Percentiles rank a stretch among this genome's conserved stretches.
Evolutionary conservation across 331 rosid genomes (phyloP).

Genomic region (Phaseolus coccineus): DNA sequence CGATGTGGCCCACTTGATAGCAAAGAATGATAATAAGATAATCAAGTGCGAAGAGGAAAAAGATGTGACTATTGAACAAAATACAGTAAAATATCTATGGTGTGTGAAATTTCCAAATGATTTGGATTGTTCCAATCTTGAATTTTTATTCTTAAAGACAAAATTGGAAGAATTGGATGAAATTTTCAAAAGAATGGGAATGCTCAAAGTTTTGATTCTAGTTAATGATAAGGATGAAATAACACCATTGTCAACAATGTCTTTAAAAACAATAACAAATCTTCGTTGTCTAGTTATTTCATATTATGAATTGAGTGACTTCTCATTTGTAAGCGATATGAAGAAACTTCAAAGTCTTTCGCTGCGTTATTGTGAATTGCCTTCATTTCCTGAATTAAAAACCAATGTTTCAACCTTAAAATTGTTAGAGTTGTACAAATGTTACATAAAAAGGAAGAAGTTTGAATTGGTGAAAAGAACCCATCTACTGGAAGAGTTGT

Average conservation of each 20-base stretch:
- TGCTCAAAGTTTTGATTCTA: slow-evolving; percentile 20
- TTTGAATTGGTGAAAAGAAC: neutral
- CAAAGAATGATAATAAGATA: neutral
- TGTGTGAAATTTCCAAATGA: slow-evolving; percentile 21
- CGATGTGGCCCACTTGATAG: slow-evolving; percentile 30
- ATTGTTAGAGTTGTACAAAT: neutral
- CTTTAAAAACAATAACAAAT: neutral
- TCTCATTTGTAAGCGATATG: neutral
- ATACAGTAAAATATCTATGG: slow-evolving; percentile 28
- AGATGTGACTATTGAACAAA: neutral
- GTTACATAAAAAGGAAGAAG: neutral
- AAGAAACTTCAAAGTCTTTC: slow-evolving; percentile 4
- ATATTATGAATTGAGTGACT: neutral
- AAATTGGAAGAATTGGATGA: neutral
- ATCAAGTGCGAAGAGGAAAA: neutral
- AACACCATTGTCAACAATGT: neutral
- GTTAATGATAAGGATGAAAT: accelerated
- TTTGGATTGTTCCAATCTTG: slow-evolving; percentile 35
- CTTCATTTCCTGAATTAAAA: neutral
- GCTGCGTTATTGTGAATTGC: accelerated
- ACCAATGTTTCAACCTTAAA: neutral
- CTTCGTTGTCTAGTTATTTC: neutral
- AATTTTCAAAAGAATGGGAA: slow-evolving; percentile 17
- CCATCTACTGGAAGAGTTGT: neutral
- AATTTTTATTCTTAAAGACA: neutral